Conservation (phyloP, 225 moss, liverwort and hornwort genomes). For the Sphagnum tenellum region DNA sequence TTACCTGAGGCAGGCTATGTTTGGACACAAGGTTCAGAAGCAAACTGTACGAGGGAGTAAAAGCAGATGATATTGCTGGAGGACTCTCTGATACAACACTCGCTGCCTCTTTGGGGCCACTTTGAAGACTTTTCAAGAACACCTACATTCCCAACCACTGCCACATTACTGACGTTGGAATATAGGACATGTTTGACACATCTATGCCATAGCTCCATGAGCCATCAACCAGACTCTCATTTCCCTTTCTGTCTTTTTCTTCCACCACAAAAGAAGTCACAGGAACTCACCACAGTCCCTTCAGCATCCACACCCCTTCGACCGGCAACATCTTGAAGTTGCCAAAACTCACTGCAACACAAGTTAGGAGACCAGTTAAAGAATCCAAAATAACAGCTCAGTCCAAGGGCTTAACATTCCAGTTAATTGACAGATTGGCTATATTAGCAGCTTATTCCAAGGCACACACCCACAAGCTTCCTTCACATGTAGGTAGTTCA, state of each 20-base stretch:
- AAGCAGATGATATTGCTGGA: conserved; percentile 8
- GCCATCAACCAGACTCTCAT: no score
- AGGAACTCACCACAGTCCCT: conserved; percentile 11
- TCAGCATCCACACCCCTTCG: conserved; percentile 13
- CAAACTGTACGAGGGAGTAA: conserved; percentile 24
- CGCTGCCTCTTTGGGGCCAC: not conserved
- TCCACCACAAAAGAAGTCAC: no score
- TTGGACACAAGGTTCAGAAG: conserved; percentile 17
- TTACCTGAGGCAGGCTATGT: conserved; percentile 19
- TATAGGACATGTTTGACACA: not conserved
- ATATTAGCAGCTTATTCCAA: no score
- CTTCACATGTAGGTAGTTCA: no score
- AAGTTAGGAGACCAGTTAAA: no score
- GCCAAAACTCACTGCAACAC: conserved; percentile 10
- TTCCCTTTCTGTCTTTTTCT: no score
- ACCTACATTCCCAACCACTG: conserved; percentile 8
- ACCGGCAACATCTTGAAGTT: conserved; percentile 14
- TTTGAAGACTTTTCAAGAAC: conserved; percentile 5
- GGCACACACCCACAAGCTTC: no score
- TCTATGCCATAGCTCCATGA: no score
- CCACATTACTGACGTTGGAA: not conserved
- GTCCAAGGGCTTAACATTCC: no score
- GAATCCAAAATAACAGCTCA: no score
- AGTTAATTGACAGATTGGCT: no score
- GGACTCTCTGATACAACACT: not conserved